Evolutionary conservation across 2,329 filamentous ascomycete genomes (phyloP).

Genomic region (Exophiala calicioides): DNA sequence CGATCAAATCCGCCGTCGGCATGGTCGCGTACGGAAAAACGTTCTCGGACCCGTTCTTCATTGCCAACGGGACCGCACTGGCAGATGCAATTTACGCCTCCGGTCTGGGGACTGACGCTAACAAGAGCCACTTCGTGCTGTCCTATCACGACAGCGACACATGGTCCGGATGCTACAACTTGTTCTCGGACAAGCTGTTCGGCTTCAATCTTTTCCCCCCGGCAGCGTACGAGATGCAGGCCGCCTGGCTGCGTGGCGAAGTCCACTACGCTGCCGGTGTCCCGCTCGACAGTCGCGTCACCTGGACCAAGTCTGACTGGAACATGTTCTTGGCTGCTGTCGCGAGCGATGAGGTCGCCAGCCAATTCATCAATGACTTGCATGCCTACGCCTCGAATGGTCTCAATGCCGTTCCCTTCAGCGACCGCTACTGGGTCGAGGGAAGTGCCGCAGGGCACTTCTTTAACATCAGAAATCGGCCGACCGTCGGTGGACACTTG

Average conservation of each 20-base stretch:
- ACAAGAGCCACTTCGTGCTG: constrained; percentile 44
- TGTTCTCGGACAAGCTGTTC: constrained; percentile 45
- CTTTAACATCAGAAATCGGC: constrained; percentile 2
- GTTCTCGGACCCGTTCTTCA: constrained; percentile 41
- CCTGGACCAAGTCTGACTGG: constrained; percentile 49
- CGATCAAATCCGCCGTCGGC: constrained; percentile 50
- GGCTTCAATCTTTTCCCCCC: constrained; percentile 41
- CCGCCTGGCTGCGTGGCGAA: constrained; percentile 38
- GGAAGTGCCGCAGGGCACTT: constrained; percentile 25
- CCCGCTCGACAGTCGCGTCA: constrained; percentile 41
- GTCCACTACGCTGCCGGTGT: constrained; percentile 42
- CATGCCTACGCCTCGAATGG: constrained; percentile 46
- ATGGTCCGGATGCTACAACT: constrained; percentile 45
- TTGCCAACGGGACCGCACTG: constrained; percentile 38
- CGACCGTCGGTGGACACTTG: constrained; percentile 6
- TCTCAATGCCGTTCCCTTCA: constrained; percentile 47
- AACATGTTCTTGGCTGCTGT: constrained; percentile 46
- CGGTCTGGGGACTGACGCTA: constrained; percentile 38
- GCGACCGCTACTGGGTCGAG: constrained; percentile 44
- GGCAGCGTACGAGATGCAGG: constrained; percentile 40
- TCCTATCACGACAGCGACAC: constrained; percentile 39
- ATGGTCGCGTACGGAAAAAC: constrained; percentile 48
- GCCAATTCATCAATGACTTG: constrained; percentile 43
- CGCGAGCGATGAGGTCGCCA: constrained; percentile 34
- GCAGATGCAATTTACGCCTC: constrained; percentile 39